Conservation (phyloP, 306 rosid genomes). For the Cucurbita pepo region DNA sequence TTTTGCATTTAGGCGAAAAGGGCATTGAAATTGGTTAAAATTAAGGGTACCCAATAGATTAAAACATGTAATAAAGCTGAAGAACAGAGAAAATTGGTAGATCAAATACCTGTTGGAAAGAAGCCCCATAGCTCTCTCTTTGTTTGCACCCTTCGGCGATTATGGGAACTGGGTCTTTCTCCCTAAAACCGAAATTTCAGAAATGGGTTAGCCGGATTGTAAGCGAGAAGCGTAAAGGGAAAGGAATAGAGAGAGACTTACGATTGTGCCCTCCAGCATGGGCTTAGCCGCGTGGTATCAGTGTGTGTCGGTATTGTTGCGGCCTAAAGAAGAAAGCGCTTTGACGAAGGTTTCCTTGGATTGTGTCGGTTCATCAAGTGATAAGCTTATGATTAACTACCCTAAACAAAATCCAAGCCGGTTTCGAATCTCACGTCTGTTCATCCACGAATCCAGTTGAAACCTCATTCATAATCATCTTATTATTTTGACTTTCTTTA, state of each 20-base stretch:
- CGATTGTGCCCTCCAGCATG: neutral
- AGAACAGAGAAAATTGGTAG: neutral
- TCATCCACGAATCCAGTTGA: too few species aligned
- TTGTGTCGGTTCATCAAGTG: neutral
- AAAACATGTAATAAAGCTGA: neutral
- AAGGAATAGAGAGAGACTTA: neutral
- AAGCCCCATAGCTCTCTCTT: conserved; percentile 37
- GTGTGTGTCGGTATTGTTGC: neutral
- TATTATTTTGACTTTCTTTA: too few species aligned
- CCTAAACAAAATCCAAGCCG: neutral
- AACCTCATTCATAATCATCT: too few species aligned
- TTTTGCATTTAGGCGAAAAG: neutral
- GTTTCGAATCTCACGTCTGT: neutral
- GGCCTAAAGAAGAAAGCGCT: neutral
- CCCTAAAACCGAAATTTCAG: neutral
- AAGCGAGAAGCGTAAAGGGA: neutral
- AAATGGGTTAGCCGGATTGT: neutral
- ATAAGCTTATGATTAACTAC: neutral
- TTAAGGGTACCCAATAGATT: neutral
- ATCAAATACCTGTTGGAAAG: conserved; percentile 54
- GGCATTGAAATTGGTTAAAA: neutral
- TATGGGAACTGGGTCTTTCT: neutral
- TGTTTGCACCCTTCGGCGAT: neutral
- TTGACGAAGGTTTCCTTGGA: neutral
- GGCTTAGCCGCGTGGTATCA: neutral